Evolutionary conservation across 495 filamentous ascomycete species (phyloP), one percentile per base, ranked within the genome.

Genomic region (Pseudoneurospora amorphoporcata): DNA sequence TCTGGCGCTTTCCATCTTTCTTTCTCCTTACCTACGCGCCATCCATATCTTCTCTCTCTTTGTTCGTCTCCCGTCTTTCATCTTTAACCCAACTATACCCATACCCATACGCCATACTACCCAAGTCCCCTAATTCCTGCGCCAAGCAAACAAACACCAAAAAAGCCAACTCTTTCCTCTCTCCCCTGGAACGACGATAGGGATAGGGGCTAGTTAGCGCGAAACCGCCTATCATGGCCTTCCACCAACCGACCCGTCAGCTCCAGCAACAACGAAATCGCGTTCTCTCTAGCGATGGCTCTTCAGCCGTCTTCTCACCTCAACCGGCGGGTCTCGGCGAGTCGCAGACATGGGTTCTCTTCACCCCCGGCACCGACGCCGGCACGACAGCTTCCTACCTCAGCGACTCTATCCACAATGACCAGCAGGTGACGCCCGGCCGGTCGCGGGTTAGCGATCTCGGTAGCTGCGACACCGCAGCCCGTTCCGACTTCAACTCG

Each of bases 311-410:
- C 42, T 77, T 82, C 41, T 81, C 86, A 32, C 82, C 78, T 58
- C 80, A 79, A 69, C 78, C 75, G 74, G 81, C 73, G 40, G 77
- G 76, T 23, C 76, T 87, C 53, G 88, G 91, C 77, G 92, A 97
- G 69, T 88, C 92, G 4, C 90, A 94, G 78, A 94, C 97, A 89
- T 98, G 95, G 96, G 90, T 99, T 61, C 88, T 99, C 75, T 99
- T 99, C 83, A 93, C 93, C 12, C 94, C 94, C 4, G 84, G 87
- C 19, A 88, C 89, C 29, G 83, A 88, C 43, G 88, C 90, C 8
- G 86, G 84, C 35, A 88, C 87, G 65, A 86, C 89, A 43, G 87
- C 87, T 19, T 92, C 90, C 0, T 90, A 91, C 76, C 87, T 91
- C 12, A 90, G 88, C 71, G 53, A 65, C 53, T 94, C 92, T 29